Conservation (phyloP, 352 stramenopile species). For the Pythium brachiatum region DNA sequence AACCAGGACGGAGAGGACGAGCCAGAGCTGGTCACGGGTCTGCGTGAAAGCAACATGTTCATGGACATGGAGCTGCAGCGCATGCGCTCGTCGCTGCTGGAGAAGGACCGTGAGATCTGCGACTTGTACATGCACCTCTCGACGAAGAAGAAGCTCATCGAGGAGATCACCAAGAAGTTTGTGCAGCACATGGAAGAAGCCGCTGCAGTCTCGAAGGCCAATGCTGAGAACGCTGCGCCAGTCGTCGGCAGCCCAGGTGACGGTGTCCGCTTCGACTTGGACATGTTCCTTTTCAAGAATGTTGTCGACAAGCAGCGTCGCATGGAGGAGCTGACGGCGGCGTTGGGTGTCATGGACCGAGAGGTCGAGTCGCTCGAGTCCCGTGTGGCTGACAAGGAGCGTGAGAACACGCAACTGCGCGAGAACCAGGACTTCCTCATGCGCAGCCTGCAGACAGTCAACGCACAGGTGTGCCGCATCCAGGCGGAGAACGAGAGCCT, state of each 20-base stretch:
- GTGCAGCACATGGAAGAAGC: slow-evolving; percentile 52
- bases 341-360: slow-evolving; percentile 63
- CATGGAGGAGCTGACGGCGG: slow-evolving; percentile 64
- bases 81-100: slow-evolving; percentile 47
- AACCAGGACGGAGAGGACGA: slow-evolving; percentile 5
- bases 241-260: slow-evolving; percentile 15
- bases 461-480: slow-evolving; percentile 53
- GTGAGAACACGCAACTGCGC: slow-evolving; percentile 55
- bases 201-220: slow-evolving; percentile 22
- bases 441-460: slow-evolving; percentile 46
- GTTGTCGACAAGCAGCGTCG: slow-evolving; percentile 61
- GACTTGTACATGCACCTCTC: slow-evolving; percentile 75
- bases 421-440: slow-evolving; percentile 45
- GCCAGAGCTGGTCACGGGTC: slow-evolving; percentile 21
- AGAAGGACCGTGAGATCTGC: slow-evolving; percentile 84
- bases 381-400: slow-evolving; percentile 49
- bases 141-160: slow-evolving; percentile 76
- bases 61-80: slow-evolving; percentile 45
- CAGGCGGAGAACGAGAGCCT: slow-evolving; percentile 57
- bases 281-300: slow-evolving; percentile 78
- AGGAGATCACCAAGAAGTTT: slow-evolving; percentile 69
- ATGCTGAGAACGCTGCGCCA: background rate
- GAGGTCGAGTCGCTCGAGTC: slow-evolving; percentile 60
- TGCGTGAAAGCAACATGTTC: slow-evolving; percentile 33
- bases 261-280: slow-evolving; percentile 49